Percentiles rank a stretch among this genome's conserved stretches.
phyloP scores from a whole-genome alignment of 139 green algal species.

The Coccomyxa sp. region DNA sequence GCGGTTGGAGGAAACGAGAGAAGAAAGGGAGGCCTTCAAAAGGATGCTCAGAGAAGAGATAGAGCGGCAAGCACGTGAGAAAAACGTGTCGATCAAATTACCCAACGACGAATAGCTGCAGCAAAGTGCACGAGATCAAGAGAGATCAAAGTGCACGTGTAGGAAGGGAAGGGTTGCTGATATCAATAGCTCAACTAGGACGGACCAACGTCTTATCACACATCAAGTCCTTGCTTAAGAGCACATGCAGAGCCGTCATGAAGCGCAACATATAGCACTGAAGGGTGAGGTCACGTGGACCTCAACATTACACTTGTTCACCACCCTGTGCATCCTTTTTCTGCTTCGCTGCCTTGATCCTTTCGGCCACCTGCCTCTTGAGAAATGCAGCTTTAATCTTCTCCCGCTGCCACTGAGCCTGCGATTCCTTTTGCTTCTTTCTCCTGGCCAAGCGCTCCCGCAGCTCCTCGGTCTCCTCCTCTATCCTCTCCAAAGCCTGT shows the following conservation, averaged over 20 bases:
- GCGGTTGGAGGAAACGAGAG: conserved; percentile 36
- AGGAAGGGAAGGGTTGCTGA: too few relatives aligned
- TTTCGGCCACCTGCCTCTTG: conserved; percentile 34
- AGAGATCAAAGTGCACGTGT: too few relatives aligned
- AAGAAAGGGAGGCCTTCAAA: conserved; percentile 42
- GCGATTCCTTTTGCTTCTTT: conserved; percentile 33
- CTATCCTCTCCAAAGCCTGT: conserved; percentile 37
- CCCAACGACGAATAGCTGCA: not conserved
- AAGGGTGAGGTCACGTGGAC: too few relatives aligned
- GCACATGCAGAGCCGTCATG: too few relatives aligned
- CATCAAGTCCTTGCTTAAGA: too few relatives aligned
- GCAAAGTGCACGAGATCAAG: too few relatives aligned
- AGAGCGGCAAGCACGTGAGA: conserved; percentile 38
- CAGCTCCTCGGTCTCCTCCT: conserved; percentile 32
- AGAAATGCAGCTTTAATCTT: conserved; percentile 56
- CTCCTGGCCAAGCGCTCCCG: conserved; percentile 24
- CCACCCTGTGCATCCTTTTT: too few relatives aligned
- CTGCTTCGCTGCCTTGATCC: not conserved
- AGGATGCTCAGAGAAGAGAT: conserved; percentile 33
- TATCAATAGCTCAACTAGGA: too few relatives aligned
- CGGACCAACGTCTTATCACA: too few relatives aligned
- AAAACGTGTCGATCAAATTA: conserved; percentile 27
- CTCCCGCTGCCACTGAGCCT: conserved; percentile 31
- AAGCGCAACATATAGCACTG: too few relatives aligned
- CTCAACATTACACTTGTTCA: too few relatives aligned